Evolutionary conservation across 139 green algal genomes (phyloP).

Genomic region (Asterochloris erici): DNA sequence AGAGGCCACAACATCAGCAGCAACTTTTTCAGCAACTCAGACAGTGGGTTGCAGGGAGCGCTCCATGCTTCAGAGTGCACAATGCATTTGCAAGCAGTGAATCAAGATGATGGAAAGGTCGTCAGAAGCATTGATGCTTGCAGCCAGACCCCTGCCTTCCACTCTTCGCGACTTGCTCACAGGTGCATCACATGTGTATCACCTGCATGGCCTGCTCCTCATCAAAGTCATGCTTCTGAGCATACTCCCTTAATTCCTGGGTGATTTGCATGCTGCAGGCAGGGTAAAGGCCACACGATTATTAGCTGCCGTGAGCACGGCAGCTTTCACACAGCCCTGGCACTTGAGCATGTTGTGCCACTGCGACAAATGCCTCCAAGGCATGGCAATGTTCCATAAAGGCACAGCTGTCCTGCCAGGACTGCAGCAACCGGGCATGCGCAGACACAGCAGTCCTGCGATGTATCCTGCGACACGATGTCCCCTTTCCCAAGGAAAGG

Average conservation of each 20-base stretch:
- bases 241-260: constrained; percentile 71
- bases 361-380: background rate
- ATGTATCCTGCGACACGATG: background rate
- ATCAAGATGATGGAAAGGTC: too few species aligned
- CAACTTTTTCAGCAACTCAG: too few species aligned
- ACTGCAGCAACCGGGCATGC: background rate
- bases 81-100: too few species aligned
- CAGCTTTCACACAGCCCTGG: background rate
- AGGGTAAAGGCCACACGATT: background rate
- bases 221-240: constrained; percentile 28
- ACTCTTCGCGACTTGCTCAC: too few species aligned
- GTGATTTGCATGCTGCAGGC: constrained; percentile 77
- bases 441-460: background rate
- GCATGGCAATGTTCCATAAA: background rate
- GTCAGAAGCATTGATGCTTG: too few species aligned
- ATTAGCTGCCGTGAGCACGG: background rate
- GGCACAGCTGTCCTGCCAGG: background rate
- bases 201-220: constrained; percentile 15
- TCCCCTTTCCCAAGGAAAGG: background rate
- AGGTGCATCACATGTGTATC: too few species aligned
- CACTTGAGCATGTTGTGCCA: background rate
- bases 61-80: too few species aligned
- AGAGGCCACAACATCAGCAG: too few species aligned
- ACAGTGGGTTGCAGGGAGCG: too few species aligned
- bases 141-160: too few species aligned